Evolutionary conservation across 1,284 basidiomycete genomes (phyloP).

Genomic region (Rhizopogon parksii): DNA sequence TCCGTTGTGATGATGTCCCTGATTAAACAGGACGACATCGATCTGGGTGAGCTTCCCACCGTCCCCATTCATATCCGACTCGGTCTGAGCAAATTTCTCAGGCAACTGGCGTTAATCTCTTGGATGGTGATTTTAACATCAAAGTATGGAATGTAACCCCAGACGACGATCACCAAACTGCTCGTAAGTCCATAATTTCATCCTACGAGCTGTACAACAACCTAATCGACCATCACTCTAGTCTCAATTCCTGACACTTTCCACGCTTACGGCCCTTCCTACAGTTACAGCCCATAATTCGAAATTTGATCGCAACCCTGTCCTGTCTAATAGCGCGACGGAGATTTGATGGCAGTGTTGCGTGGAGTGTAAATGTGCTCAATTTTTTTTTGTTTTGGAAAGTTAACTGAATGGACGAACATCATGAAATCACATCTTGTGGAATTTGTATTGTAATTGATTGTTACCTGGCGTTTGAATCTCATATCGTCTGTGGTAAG

Average conservation of each 20-base stretch:
- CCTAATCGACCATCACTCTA: slow-evolving; percentile 10
- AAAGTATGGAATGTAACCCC: slow-evolving; percentile 28
- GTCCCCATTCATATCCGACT: slow-evolving; percentile 4
- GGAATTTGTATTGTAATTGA: too few relatives aligned
- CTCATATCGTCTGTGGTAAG: too few relatives aligned
- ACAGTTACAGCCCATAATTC: slow-evolving; percentile 31
- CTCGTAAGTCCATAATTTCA: slow-evolving; percentile 29
- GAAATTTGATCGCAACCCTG: too few relatives aligned
- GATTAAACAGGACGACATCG: too few relatives aligned
- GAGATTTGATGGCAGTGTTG: too few relatives aligned
- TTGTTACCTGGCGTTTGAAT: too few relatives aligned
- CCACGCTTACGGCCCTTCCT: slow-evolving; percentile 1
- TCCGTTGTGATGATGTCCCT: slow-evolving; percentile 12
- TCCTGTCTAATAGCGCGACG: too few relatives aligned
- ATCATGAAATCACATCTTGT: too few relatives aligned
- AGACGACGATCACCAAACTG: slow-evolving; percentile 30
- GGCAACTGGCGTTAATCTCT: slow-evolving; percentile 27
- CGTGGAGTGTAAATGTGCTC: too few relatives aligned
- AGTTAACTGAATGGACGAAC: too few relatives aligned
- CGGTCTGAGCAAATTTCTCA: slow-evolving; percentile 1
- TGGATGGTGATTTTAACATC: slow-evolving; percentile 25
- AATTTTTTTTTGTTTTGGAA: too few relatives aligned
- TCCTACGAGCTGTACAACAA: not conserved
- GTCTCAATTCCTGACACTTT: slow-evolving; percentile 31
- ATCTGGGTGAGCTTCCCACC: slow-evolving; percentile 15